Conservation (phyloP, 176 grass and related monocot genomes). For the Bonia amplexicaulis region DNA sequence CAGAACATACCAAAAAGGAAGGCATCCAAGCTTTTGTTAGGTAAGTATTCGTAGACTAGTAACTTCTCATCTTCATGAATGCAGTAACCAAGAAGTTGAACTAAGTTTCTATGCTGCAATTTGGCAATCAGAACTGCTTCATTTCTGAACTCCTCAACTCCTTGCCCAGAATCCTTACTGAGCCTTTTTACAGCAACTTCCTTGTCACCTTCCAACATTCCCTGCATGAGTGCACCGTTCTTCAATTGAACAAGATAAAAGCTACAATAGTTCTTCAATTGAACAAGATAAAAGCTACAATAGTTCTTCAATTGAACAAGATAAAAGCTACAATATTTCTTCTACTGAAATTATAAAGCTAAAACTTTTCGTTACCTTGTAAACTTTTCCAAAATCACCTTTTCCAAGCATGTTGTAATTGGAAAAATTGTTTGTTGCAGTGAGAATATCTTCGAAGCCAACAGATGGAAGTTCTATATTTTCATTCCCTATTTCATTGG, state of each 20-base stretch:
- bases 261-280: neutral
- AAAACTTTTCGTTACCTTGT: conserved; percentile 37
- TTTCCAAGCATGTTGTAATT: conserved; percentile 38
- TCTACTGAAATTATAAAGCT: neutral
- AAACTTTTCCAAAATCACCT: conserved; percentile 54
- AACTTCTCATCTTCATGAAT: conserved; percentile 49
- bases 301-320: neutral
- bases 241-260: neutral
- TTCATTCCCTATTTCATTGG: neutral
- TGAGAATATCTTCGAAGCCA: conserved; percentile 23
- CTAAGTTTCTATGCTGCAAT: conserved; percentile 59
- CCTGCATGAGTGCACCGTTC: conserved; percentile 24
- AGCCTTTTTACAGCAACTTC: conserved; percentile 60
- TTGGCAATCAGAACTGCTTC: conserved; percentile 62
- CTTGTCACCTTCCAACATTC: conserved; percentile 27
- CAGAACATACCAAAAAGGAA: conserved; percentile 46
- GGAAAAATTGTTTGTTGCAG: conserved; percentile 51
- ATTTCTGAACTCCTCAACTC: conserved; percentile 42
- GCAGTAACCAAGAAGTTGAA: conserved; percentile 40
- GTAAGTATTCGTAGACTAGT: conserved; percentile 58
- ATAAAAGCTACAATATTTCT: neutral
- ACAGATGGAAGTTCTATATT: conserved; percentile 20
- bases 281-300: neutral
- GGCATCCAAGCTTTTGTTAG: conserved; percentile 56
- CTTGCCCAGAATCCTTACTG: conserved; percentile 33